Evolutionary conservation across 1,139 yeast species (phyloP).

Genomic region (Suhomyces chickasaworum): DNA sequence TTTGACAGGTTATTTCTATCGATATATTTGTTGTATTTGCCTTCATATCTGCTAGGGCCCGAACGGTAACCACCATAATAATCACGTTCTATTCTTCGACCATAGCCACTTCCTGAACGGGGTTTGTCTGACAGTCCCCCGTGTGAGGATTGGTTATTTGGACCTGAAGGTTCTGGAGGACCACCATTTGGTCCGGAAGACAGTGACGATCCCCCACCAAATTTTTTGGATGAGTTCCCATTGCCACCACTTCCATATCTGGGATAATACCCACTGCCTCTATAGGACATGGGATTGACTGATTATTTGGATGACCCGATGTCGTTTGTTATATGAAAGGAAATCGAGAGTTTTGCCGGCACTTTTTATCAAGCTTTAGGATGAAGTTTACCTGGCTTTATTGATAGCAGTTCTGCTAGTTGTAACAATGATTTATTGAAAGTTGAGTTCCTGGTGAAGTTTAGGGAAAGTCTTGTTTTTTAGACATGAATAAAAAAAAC

Average conservation of each 20-base stretch:
- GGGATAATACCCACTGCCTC: slow-evolving; percentile 21
- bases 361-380: neutral
- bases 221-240: slow-evolving; percentile 16
- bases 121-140: slow-evolving; percentile 2
- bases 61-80: slow-evolving; percentile 20
- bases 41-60: slow-evolving; percentile 15
- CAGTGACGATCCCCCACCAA: slow-evolving; percentile 6
- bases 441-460: neutral
- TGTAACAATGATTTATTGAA: neutral
- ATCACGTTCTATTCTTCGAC: slow-evolving; percentile 18
- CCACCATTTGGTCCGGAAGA: slow-evolving; percentile 5
- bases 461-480: slow-evolving; percentile 2
- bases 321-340: neutral
- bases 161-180: slow-evolving; percentile 1
- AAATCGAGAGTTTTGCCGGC: neutral
- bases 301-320: neutral
- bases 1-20: slow-evolving; percentile 2
- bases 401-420: neutral
- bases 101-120: slow-evolving; percentile 8
- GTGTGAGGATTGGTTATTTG: slow-evolving; percentile 1
- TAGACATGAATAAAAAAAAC: slow-evolving; percentile 2
- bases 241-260: slow-evolving; percentile 17
- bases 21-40: slow-evolving; percentile 20
- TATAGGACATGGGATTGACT: slow-evolving; percentile 18
- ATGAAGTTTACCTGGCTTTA: neutral